Evolutionary conservation across 345 rosid genomes (phyloP).

Genomic region (Heritiera fomes): DNA sequence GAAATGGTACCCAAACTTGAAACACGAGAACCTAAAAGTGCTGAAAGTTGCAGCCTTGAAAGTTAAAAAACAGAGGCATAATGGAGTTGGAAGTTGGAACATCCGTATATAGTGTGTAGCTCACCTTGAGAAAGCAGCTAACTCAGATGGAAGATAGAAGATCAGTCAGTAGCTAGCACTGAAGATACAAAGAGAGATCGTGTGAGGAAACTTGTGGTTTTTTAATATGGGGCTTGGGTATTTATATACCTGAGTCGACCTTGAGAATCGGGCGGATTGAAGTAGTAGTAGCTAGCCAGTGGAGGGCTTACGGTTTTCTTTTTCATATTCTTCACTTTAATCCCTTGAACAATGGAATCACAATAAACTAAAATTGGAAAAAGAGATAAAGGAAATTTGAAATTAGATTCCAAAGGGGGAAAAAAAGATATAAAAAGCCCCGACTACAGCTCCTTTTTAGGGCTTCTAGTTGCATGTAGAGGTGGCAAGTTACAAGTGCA

Average conservation of each 20-base stretch:
- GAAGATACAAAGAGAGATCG: background rate
- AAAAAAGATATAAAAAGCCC: constrained; percentile 26
- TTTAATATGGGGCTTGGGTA: constrained; percentile 21
- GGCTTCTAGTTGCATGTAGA: constrained; percentile 28
- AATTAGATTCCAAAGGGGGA: constrained; percentile 31
- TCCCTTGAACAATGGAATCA: constrained; percentile 39
- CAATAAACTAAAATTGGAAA: constrained; percentile 29
- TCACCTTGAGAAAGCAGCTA: constrained; percentile 21
- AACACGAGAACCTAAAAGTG: background rate
- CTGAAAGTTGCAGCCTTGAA: constrained; percentile 2
- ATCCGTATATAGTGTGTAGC: background rate
- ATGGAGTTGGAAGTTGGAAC: background rate
- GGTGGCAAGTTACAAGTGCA: constrained; percentile 18
- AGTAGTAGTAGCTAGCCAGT: constrained; percentile 22
- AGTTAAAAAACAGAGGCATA: background rate
- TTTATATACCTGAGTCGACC: constrained; percentile 37
- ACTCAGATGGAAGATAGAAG: background rate
- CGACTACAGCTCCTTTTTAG: constrained; percentile 22
- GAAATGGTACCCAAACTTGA: background rate
- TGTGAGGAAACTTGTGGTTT: constrained; percentile 27
- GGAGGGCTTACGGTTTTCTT: constrained; percentile 34
- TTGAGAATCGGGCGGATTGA: constrained; percentile 37
- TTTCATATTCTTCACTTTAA: constrained; percentile 39
- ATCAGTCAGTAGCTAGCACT: background rate
- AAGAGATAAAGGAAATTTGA: constrained; percentile 29